Percentiles rank a stretch among this genome's conserved stretches.
These are phyloP conservation scores for Aspergillus quadricinctus DNA, from an alignment of 2,329 filamentous ascomycete species.

Conservation along the genomic window DNA sequence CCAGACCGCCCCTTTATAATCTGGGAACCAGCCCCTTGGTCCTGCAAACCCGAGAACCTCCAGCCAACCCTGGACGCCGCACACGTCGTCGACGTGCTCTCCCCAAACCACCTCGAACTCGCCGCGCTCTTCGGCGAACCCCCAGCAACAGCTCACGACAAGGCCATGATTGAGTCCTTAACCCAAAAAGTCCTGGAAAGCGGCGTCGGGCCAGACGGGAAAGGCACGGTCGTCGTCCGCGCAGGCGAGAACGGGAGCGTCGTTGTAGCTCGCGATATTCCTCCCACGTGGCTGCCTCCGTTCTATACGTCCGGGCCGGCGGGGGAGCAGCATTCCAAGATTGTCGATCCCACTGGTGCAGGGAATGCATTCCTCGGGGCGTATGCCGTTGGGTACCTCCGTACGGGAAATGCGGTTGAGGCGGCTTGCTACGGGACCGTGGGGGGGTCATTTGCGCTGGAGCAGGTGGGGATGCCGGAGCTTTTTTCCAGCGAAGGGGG, in stretches of 20 bases:
- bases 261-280: constrained; percentile 6
- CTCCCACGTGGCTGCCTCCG: constrained; percentile 25
- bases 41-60: constrained; percentile 19
- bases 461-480: constrained; percentile 28
- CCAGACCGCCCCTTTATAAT: constrained; percentile 12
- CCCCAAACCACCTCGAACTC: constrained; percentile 38
- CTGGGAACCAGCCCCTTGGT: constrained; percentile 23
- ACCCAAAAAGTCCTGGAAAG: constrained; percentile 6
- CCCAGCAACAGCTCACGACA: not conserved
- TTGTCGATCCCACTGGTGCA: constrained; percentile 35
- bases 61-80: constrained; percentile 13
- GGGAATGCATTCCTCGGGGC: constrained; percentile 37
- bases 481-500: not conserved
- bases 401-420: constrained; percentile 14
- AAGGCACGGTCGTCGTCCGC: constrained; percentile 23
- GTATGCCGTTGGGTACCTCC: constrained; percentile 23
- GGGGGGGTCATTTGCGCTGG: constrained; percentile 29
- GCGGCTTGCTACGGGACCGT: constrained; percentile 31
- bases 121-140: constrained; percentile 15
- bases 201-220: constrained; percentile 14
- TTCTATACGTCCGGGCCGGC: constrained; percentile 12
- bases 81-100: constrained; percentile 29
- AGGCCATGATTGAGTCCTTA: constrained; percentile 9
- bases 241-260: constrained; percentile 30
- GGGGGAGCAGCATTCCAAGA: constrained; percentile 1